Conservation (phyloP, 495 filamentous ascomycete genomes). For the Penicillium desertorum region DNA sequence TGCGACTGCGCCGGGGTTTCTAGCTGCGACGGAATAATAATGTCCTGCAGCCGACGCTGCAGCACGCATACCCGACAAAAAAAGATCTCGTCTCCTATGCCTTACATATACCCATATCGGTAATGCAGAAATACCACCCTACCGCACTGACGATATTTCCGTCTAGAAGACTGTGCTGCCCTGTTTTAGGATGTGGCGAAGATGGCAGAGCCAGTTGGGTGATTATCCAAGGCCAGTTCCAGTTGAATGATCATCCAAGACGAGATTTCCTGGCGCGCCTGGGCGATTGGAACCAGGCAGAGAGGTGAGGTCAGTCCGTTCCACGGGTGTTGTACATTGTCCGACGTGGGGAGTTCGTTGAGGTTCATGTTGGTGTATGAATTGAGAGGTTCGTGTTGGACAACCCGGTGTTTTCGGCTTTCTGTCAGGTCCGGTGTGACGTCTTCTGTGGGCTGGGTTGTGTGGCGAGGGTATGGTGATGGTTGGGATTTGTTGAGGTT, state of each 20-base stretch:
- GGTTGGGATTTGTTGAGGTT: not conserved
- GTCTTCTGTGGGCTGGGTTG: not conserved
- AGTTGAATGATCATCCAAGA: not conserved
- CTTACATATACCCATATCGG: not conserved
- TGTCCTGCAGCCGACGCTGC: not conserved
- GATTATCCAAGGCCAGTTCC: no score
- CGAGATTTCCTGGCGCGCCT: not conserved
- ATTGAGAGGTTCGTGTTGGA: not conserved
- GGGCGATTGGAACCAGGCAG: not conserved
- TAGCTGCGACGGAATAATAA: not conserved
- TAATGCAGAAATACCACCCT: not conserved
- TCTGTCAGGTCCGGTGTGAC: conserved; percentile 8
- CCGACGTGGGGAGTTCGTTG: not conserved
- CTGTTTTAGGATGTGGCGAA: not conserved
- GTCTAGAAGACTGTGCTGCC: not conserved
- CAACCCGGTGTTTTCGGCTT: conserved; percentile 1
- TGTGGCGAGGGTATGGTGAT: not conserved
- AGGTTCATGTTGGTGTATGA: not conserved
- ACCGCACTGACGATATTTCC: not conserved
- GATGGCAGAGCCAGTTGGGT: not conserved
- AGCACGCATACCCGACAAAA: not conserved
- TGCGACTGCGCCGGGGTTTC: not conserved
- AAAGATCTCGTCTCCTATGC: not conserved
- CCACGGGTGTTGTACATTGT: conserved; percentile 1
- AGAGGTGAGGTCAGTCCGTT: not conserved